Percentiles rank a stretch among this genome's conserved stretches.
Evolutionary conservation across 192 early-diverging fungal genomes (phyloP).

Genomic region (Rhizophlyctis rosea): DNA sequence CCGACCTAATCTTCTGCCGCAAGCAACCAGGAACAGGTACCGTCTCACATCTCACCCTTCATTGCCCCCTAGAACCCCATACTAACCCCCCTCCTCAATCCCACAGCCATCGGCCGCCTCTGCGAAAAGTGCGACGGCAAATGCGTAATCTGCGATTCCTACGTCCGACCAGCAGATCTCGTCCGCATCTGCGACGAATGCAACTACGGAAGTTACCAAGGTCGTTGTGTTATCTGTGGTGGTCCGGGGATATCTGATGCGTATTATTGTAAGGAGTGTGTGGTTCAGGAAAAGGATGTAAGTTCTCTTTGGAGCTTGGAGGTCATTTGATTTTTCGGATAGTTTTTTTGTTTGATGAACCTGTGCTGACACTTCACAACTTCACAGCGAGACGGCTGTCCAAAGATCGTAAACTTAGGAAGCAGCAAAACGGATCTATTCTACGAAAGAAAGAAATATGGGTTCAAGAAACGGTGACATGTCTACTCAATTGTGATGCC

Average conservation of each 20-base stretch:
- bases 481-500: too few relatives aligned
- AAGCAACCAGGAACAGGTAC: conserved; percentile 86
- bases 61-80: background rate
- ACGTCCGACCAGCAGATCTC: conserved; percentile 83
- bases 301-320: conserved; percentile 12
- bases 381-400: conserved; percentile 85
- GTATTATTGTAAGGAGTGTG: conserved; percentile 92
- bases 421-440: conserved; percentile 86
- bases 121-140: conserved; percentile 88
- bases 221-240: conserved; percentile 89
- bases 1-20: conserved; percentile 92
- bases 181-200: conserved; percentile 95
- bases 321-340: too few relatives aligned
- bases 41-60: conserved; percentile 1
- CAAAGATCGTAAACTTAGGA: conserved; percentile 96
- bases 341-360: background rate
- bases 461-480: conserved; percentile 33
- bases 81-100: conserved; percentile 8
- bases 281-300: conserved; percentile 87
- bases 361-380: background rate
- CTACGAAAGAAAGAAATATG: conserved; percentile 86
- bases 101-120: conserved; percentile 72
- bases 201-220: conserved; percentile 90
- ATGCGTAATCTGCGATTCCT: conserved; percentile 96
- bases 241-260: conserved; percentile 86